A percentile compares a stretch with the other conserved stretches of the same genome.
phyloP scores from a whole-genome alignment of 768 basidiomycete genomes.

The Suillus brevipes region DNA sequence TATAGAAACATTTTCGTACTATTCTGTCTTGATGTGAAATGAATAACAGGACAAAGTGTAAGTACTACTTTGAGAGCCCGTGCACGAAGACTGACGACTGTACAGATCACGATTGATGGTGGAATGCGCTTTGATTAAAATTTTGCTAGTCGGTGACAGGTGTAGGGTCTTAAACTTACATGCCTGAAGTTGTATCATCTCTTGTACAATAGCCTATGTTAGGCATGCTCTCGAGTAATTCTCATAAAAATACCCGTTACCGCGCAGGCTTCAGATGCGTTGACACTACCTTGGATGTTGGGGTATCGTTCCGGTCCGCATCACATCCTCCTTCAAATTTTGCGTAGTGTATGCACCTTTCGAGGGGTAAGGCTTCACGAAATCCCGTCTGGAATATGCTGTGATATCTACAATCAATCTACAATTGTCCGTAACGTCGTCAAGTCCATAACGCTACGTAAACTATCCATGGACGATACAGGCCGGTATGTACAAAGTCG shows the following conservation, averaged over 20 bases:
- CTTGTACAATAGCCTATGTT: neutral
- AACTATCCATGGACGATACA: neutral
- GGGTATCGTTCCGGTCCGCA: neutral
- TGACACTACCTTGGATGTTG: neutral
- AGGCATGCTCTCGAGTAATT: neutral
- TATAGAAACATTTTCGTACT: neutral
- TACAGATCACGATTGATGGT: slow-evolving; percentile 9
- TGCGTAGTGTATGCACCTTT: neutral
- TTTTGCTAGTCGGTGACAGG: neutral
- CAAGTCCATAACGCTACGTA: neutral
- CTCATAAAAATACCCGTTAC: neutral
- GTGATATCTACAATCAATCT: neutral
- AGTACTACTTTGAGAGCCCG: neutral
- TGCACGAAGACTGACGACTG: neutral
- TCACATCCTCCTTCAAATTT: neutral
- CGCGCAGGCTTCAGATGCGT: neutral
- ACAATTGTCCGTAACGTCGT: neutral
- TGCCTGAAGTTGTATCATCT: neutral
- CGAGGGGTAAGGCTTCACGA: neutral
- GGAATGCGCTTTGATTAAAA: slow-evolving; percentile 5
- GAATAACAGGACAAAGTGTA: neutral
- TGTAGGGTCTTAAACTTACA: no score
- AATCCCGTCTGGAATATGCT: neutral
- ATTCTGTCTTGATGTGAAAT: neutral
- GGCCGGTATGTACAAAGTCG: neutral